Percentiles rank a stretch among this genome's conserved stretches.
Conservation (phyloP, 139 green algal species). For the Coccomyxa sp. region DNA sequence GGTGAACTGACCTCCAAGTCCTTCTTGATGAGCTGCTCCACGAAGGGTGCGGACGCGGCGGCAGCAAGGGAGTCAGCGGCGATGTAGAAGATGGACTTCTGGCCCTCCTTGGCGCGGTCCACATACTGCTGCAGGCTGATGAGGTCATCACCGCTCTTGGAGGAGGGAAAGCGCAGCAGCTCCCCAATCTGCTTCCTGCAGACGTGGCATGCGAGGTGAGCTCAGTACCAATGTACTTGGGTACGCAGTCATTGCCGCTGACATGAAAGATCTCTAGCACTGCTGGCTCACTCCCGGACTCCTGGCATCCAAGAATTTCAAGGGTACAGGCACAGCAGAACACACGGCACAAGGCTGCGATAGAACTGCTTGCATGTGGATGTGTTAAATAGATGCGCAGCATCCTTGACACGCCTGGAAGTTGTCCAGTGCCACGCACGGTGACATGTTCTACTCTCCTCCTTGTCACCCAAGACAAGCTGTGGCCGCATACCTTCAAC, state of each 20-base stretch:
- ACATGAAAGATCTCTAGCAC: background rate
- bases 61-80: constrained; percentile 53
- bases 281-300: background rate
- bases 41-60: constrained; percentile 72
- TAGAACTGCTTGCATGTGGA: no score
- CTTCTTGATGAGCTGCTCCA: constrained; percentile 77
- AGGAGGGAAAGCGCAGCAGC: constrained; percentile 72
- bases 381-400: no score
- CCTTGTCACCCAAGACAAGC: no score
- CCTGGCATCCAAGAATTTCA: no score
- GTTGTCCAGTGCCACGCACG: no score
- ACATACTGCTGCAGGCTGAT: constrained; percentile 83
- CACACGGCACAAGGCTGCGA: no score
- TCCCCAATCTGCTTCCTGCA: constrained; percentile 66
- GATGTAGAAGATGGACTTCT: constrained; percentile 96
- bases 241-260: no score
- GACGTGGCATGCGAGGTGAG: background rate
- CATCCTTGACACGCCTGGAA: no score
- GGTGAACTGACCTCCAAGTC: constrained; percentile 64
- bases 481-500: no score
- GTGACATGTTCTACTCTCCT: no score
- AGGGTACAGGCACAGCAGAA: no score
- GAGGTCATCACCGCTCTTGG: constrained; percentile 53
- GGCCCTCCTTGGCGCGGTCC: constrained; percentile 79
- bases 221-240: no score